Evolutionary conservation across 768 basidiomycete genomes (phyloP), one percentile per base, ranked within the genome.

Genomic region (Serendipita sp.): DNA sequence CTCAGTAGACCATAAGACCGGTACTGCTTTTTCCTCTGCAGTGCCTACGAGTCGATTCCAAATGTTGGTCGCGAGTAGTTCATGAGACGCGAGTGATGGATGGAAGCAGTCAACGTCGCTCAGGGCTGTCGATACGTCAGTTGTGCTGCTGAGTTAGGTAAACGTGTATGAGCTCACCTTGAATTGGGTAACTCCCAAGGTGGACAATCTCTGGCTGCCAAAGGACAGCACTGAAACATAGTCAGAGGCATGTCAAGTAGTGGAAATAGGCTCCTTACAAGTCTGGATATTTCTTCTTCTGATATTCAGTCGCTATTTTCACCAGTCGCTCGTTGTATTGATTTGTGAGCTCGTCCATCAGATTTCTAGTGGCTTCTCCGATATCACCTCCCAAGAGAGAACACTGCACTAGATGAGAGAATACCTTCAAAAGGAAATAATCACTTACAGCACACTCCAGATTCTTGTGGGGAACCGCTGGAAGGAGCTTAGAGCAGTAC

Each of bases 71-170:
- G 68, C 68, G 23, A 68, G 47, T 10, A 66, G 51, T 51, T 65
- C 47, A 34, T 68, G 68, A 15, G 63, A 66, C 35, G 52, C 62
- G 23, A 64, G 64, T 44, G 67, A 67, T 13, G 68, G 68, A 38
- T 68, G 68, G 62, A 67, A 67, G 64, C 68, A 68, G 41, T 68
- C 68, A 3, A 68, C 68, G 35, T 64, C 48, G 51, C 66, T 67
- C 3, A 68, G 38, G 2, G 66, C 68, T 68, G 41, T 2, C 13
- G n/a, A 32, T 41, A 34, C 18, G 11, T 28, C 10, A 64, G 10
- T 5, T 16, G n/a, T 34, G 16, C n/a, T 11, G 13, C 13, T 23
- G 15, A 5, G 16, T 18, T 47, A 38, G 23, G 28, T 10, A 38
- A 36, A 64, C 5, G 4, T 23, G 30, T 10, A 47, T 5, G 13